phyloP scores from a whole-genome alignment of 768 basidiomycete genomes.

The Naganishia vishniacii region DNA sequence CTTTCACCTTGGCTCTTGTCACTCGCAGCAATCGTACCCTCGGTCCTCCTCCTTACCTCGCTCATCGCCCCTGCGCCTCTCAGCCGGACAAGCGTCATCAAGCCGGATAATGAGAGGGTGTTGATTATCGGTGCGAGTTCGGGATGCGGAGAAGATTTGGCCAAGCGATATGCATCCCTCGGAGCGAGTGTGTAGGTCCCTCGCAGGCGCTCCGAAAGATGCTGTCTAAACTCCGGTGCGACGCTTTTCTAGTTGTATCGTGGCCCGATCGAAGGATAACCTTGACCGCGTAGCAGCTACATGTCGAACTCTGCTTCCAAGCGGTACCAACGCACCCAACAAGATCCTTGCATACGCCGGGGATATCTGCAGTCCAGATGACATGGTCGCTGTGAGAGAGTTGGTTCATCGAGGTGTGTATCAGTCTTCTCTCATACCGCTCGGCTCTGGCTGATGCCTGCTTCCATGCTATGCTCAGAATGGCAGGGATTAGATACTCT shows the following conservation, averaged over 20 bases:
- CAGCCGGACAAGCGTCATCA: conserved; percentile 34
- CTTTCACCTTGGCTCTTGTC: not conserved
- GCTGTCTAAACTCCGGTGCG: no score
- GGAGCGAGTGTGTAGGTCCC: conserved; percentile 55
- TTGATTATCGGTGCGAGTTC: conserved; percentile 76
- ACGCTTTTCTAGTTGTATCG: conserved; percentile 50
- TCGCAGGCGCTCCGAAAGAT: no score
- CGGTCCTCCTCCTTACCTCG: conserved; percentile 2
- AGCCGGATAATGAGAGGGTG: conserved; percentile 59
- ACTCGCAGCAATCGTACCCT: conserved; percentile 9
- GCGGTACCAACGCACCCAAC: conserved; percentile 13
- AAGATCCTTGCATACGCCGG: conserved; percentile 56
- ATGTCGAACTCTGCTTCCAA: conserved; percentile 28
- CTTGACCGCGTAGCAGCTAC: conserved; percentile 12
- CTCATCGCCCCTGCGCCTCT: conserved; percentile 16
- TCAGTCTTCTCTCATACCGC: not conserved
- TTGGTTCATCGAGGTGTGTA: conserved; percentile 57
- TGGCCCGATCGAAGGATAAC: conserved; percentile 29
- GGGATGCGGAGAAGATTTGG: conserved; percentile 71
- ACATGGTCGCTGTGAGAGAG: conserved; percentile 61
- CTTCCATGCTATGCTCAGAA: conserved; percentile 51
- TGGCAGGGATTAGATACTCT: conserved; percentile 81
- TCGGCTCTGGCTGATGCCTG: not conserved
- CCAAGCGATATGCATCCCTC: conserved; percentile 55
- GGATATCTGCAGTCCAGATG: conserved; percentile 63